Percentiles rank a stretch among this genome's conserved stretches.
These are phyloP conservation scores for Clavispora vitiphila DNA, from an alignment of 805 yeast genomes.

Conservation along the genomic window DNA sequence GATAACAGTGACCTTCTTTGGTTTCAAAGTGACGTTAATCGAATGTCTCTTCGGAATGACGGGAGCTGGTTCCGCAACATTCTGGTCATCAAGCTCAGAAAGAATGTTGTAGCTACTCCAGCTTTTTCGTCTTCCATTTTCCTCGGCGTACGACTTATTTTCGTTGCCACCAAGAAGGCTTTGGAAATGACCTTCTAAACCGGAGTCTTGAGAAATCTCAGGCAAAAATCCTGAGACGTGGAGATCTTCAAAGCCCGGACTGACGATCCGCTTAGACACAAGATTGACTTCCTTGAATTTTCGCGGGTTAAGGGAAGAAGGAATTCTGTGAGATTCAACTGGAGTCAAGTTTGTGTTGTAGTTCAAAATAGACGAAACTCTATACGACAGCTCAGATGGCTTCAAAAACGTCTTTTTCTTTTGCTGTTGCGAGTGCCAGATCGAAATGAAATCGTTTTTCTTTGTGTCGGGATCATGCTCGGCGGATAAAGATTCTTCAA, in stretches of 20 bases:
- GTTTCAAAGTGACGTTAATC: slow-evolving; percentile 3
- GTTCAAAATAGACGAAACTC: slow-evolving; percentile 12
- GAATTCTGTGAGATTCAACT: slow-evolving; percentile 16
- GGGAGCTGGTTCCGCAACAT: slow-evolving; percentile 14
- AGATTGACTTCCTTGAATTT: slow-evolving; percentile 39
- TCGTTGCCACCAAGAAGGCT: slow-evolving; percentile 18
- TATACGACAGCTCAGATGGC: slow-evolving; percentile 6
- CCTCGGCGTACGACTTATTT: background rate
- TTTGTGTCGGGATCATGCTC: slow-evolving; percentile 32
- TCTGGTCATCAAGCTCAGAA: slow-evolving; percentile 16
- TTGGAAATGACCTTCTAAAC: slow-evolving; percentile 41
- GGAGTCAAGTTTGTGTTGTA: slow-evolving; percentile 13
- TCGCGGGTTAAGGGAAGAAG: slow-evolving; percentile 23
- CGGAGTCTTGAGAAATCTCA: slow-evolving; percentile 44
- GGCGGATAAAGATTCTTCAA: slow-evolving; percentile 38
- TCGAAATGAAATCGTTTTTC: slow-evolving; percentile 29
- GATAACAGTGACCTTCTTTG: background rate
- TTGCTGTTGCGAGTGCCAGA: slow-evolving; percentile 39
- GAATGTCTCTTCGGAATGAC: slow-evolving; percentile 6
- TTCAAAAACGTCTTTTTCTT: slow-evolving; percentile 8
- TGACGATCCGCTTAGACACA: slow-evolving; percentile 37
- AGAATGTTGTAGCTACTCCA: slow-evolving; percentile 27
- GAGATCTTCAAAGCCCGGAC: slow-evolving; percentile 39
- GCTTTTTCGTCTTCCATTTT: slow-evolving; percentile 13
- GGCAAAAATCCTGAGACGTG: slow-evolving; percentile 41